Evolutionary conservation across 169 alveolate species (phyloP), one percentile per base, ranked within the genome.

Genomic region (Plasmodium knowlesi): DNA sequence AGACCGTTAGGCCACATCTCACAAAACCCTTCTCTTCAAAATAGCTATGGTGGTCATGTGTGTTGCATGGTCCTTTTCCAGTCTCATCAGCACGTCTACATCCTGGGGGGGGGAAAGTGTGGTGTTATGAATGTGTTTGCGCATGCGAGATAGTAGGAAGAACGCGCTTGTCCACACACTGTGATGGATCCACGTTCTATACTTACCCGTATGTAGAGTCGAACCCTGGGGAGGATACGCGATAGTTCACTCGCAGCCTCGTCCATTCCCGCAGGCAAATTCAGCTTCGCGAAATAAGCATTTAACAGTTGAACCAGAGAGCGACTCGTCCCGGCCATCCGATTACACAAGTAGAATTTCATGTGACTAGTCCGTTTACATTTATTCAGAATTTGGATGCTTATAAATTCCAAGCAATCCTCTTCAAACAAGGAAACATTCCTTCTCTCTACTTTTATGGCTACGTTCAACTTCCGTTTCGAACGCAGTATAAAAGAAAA

Each of bases 181-280:
- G 12, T 2, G 32, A 19, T 25, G 10, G 34, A 3, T 25, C 19
- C 67, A 10, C 19, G 37, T 54, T 8, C 19, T 5, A 22, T 5
- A 22, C 82, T 5, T 32, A 86, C 93, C 86, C 25, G 53, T 12
- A 86, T 53, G 80, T 86, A 86, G 39, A 74, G 50, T 10, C 85
- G 72, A 28, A 86, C 67, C 43, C 41, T 83, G n/a, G 93, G 67
- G 19, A 86, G 76, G 72, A 86, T 67, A 14, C 25, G 41, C 22
- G 93, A 86, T 10, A 86, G n/a, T 25, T 86, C 85, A 25, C 80
- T 85, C 12, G 70, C 81, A 9, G 86, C 73, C 41, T 85, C 86
- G 41, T 85, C 43, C 67, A 85, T 25, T 5, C 71, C 25, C 22
- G 8, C 25, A 16, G 78, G 19, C 14, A 81, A 46, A 57, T 86